Evolutionary conservation across 2,329 filamentous ascomycete genomes (phyloP).

Genomic region (Erysiphe pulchra): DNA sequence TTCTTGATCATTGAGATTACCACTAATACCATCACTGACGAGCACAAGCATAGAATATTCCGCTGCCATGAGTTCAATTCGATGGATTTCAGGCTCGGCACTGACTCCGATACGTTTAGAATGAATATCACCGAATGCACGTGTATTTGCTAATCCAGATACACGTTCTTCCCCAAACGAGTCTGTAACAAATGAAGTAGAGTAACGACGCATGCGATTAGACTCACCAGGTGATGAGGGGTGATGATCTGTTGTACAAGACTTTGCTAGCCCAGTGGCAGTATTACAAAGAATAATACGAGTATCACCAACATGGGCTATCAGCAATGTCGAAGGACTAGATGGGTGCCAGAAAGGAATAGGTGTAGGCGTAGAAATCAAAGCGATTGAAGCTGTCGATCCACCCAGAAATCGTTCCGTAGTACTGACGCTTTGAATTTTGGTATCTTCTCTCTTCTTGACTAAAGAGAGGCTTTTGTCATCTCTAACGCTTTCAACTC

Average conservation of each 20-base stretch:
- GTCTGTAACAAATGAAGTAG: constrained; percentile 71
- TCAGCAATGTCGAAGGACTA: constrained; percentile 57
- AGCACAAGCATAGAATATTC: constrained; percentile 79
- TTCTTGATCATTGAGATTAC: constrained; percentile 71
- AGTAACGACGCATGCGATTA: constrained; percentile 60
- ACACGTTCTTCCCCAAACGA: constrained; percentile 96
- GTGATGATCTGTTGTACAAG: constrained; percentile 78
- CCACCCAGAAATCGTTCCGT: constrained; percentile 68
- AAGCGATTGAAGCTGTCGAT: constrained; percentile 67
- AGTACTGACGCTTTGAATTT: constrained; percentile 57
- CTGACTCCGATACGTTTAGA: constrained; percentile 84
- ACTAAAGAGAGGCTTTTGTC: constrained; percentile 39
- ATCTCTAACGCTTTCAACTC: constrained; percentile 37
- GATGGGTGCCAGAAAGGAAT: constrained; percentile 89
- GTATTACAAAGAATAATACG: constrained; percentile 77
- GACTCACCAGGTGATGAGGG: constrained; percentile 70
- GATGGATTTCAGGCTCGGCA: constrained; percentile 71
- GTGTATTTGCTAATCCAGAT: constrained; percentile 74
- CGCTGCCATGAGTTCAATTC: constrained; percentile 53
- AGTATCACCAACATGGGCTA: constrained; percentile 84
- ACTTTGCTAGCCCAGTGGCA: constrained; percentile 49
- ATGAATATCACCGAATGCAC: constrained; percentile 77
- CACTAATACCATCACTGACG: constrained; percentile 70
- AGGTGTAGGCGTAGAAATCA: constrained; percentile 79
- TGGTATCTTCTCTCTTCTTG: constrained; percentile 46